A percentile compares a stretch with the other conserved stretches of the same genome.
Evolutionary conservation across 1,139 yeast genomes (phyloP).

Genomic region (Petasospora rhodanensis): DNA sequence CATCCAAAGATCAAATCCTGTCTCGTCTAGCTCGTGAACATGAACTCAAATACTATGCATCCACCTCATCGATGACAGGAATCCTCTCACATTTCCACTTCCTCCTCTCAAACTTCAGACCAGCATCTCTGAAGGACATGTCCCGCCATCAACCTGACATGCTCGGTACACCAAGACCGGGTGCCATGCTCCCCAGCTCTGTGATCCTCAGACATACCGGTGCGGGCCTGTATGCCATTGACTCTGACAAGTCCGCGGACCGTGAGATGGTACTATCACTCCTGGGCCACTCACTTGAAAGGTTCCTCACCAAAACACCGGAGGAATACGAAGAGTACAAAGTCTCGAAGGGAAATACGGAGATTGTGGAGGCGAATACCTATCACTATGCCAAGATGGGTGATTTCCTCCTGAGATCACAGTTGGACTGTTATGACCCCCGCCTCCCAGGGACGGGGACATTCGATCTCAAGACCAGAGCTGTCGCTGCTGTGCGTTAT

Average conservation of each 20-base stretch:
- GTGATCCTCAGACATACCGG: conserved; percentile 38
- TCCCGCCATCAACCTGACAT: conserved; percentile 39
- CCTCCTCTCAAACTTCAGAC: conserved; percentile 58
- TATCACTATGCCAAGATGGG: conserved; percentile 76
- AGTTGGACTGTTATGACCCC: conserved; percentile 76
- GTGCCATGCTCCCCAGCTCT: conserved; percentile 40
- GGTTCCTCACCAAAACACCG: conserved; percentile 59
- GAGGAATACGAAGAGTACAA: conserved; percentile 39
- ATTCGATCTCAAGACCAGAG: conserved; percentile 89
- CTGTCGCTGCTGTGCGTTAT: conserved; percentile 80
- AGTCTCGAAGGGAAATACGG: conserved; percentile 13
- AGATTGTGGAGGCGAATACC: conserved; percentile 23
- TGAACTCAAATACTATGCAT: conserved; percentile 55
- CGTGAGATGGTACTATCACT: conserved; percentile 68
- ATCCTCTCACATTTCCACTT: conserved; percentile 70
- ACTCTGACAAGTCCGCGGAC: conserved; percentile 65
- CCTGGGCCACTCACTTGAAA: conserved; percentile 76
- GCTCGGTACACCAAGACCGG: conserved; percentile 28
- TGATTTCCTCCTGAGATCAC: conserved; percentile 79
- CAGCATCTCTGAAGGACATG: conserved; percentile 39
- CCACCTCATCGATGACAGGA: conserved; percentile 86
- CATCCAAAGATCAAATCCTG: conserved; percentile 59
- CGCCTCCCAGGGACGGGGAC: conserved; percentile 87
- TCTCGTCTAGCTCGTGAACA: conserved; percentile 41
- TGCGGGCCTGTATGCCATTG: conserved; percentile 50